A percentile compares a stretch with the other conserved stretches of the same genome.
These are phyloP conservation scores for Akanthomyces uredinophilus DNA, from an alignment of 2,329 filamentous ascomycete species.

Conservation along the genomic window DNA sequence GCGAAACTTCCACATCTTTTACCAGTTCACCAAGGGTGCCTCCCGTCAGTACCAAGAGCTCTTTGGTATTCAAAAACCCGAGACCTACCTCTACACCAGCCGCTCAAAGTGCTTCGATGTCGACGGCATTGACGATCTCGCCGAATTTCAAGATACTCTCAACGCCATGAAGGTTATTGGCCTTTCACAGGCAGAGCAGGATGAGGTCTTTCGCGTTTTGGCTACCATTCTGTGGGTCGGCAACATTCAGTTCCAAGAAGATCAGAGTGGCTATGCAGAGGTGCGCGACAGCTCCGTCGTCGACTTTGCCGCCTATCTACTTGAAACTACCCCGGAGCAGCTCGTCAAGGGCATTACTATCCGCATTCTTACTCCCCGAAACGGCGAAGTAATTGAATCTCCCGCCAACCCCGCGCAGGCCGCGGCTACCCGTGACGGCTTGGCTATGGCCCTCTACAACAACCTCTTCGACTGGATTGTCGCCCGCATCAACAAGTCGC, in stretches of 20 bases:
- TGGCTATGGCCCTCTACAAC: conserved; percentile 94
- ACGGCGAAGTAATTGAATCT: conserved; percentile 62
- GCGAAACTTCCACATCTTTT: conserved; percentile 99
- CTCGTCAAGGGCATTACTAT: conserved; percentile 85
- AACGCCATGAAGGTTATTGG: conserved; percentile 96
- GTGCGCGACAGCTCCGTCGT: conserved; percentile 87
- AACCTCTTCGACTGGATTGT: conserved; percentile 99
- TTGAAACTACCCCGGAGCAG: conserved; percentile 77
- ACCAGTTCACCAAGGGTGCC: conserved; percentile 95
- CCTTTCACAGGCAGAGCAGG: conserved; percentile 79
- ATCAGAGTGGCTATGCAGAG: conserved; percentile 81
- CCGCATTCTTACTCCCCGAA: conserved; percentile 69
- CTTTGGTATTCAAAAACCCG: conserved; percentile 88
- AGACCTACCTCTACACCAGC: conserved; percentile 91
- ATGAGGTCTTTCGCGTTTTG: conserved; percentile 94
- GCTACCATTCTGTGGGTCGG: conserved; percentile 89
- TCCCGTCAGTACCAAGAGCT: conserved; percentile 78
- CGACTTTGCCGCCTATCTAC: conserved; percentile 87
- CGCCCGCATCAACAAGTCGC: conserved; percentile 79
- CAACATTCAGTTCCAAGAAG: conserved; percentile 86
- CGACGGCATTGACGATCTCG: conserved; percentile 83
- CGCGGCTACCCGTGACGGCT: conserved; percentile 77
- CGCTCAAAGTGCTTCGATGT: conserved; percentile 93
- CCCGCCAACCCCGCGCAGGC: conserved; percentile 88
- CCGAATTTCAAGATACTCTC: conserved; percentile 84